Evolutionary conservation across 768 basidiomycete species (phyloP).

Genomic region (Rhodosporidiobolus odoratus): DNA sequence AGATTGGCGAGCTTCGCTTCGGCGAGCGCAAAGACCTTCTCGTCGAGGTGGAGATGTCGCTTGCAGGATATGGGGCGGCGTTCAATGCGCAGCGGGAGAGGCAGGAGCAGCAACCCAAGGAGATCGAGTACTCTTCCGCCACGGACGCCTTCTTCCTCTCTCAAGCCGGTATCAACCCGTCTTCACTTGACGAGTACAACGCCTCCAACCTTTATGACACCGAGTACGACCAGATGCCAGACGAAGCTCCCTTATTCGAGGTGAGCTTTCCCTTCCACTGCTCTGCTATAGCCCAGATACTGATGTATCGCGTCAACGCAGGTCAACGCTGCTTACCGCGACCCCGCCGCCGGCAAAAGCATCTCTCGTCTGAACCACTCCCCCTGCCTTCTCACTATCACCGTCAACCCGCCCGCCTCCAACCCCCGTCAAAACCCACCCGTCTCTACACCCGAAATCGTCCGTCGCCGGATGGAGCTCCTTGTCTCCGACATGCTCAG

Average conservation of each 20-base stretch:
- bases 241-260: conserved; percentile 93
- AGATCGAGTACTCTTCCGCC: conserved; percentile 56
- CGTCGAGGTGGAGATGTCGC: conserved; percentile 79
- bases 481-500: conserved; percentile 97
- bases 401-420: conserved; percentile 60
- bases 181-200: conserved; percentile 31
- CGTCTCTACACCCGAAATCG: conserved; percentile 75
- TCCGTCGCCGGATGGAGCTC: conserved; percentile 91
- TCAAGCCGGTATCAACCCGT: conserved; percentile 41
- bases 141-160: conserved; percentile 72
- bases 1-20: conserved; percentile 85
- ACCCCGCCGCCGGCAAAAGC: conserved; percentile 75
- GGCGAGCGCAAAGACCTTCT: conserved; percentile 98
- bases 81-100: neutral
- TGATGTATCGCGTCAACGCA: neutral
- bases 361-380: conserved; percentile 76
- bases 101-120: conserved; percentile 36
- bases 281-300: neutral
- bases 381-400: conserved; percentile 90
- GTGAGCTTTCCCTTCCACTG: conserved; percentile 42
- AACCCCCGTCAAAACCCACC: neutral
- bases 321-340: conserved; percentile 86
- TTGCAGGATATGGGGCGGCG: conserved; percentile 15
- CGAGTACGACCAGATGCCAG: conserved; percentile 72
- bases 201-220: conserved; percentile 42